A percentile compares a stretch with the other conserved stretches of the same genome.
Conservation (phyloP, 495 filamentous ascomycete species). For the Penicillium waksmanii region DNA sequence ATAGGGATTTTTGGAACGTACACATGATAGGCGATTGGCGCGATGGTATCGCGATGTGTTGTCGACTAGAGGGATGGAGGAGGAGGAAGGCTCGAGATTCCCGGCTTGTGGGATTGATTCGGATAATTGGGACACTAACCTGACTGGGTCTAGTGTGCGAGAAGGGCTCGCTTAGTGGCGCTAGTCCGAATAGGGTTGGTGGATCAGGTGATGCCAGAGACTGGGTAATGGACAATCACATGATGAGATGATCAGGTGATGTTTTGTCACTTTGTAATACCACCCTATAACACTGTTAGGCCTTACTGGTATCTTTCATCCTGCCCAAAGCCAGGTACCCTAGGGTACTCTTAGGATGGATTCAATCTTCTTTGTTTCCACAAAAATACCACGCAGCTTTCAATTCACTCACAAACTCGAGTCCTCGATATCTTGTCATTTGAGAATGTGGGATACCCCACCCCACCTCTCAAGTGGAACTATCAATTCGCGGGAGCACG, state of each 20-base stretch:
- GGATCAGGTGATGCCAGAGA: slow-evolving; percentile 14
- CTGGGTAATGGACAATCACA: slow-evolving; percentile 10
- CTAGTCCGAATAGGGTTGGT: slow-evolving; percentile 26
- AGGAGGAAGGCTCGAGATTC: slow-evolving; percentile 38
- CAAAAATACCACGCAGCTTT: too few relatives aligned
- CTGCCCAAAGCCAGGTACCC: too few relatives aligned
- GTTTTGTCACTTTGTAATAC: neutral
- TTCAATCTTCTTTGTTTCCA: too few relatives aligned
- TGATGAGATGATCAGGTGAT: slow-evolving; percentile 6
- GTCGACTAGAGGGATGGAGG: slow-evolving; percentile 50
- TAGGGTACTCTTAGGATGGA: too few relatives aligned
- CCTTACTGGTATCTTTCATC: too few relatives aligned
- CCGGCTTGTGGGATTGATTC: slow-evolving; percentile 47
- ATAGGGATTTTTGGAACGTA: slow-evolving; percentile 40
- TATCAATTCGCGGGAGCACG: too few relatives aligned
- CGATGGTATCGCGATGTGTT: slow-evolving; percentile 46
- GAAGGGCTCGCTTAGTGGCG: slow-evolving; percentile 43
- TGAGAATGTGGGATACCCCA: too few relatives aligned
- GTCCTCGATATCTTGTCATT: too few relatives aligned
- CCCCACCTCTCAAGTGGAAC: too few relatives aligned
- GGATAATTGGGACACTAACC: slow-evolving; percentile 46
- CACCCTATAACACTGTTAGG: too few relatives aligned
- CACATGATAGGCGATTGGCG: slow-evolving; percentile 62
- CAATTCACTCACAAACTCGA: too few relatives aligned
- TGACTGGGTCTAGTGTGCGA: slow-evolving; percentile 24